phyloP scores from a whole-genome alignment of 2,329 filamentous ascomycete species.

The Clarireedia hainanense region DNA sequence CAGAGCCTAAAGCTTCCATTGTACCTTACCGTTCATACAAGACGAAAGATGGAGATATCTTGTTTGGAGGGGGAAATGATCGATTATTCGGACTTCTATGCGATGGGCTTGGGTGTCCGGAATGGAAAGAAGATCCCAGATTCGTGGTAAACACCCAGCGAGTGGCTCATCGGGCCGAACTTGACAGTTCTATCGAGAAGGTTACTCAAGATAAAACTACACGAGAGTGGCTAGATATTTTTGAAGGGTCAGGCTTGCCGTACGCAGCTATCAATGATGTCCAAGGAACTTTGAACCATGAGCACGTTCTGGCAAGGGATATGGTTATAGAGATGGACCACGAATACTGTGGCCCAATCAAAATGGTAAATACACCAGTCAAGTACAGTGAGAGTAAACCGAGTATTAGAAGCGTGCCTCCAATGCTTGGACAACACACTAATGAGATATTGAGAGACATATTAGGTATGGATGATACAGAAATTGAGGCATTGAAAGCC shows the following conservation, averaged over 20 bases:
- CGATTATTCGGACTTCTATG: slow-evolving; percentile 59
- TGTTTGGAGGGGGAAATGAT: slow-evolving; percentile 68
- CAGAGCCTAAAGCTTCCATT: slow-evolving; percentile 62
- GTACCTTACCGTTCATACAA: slow-evolving; percentile 87
- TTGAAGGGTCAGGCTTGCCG: slow-evolving; percentile 89
- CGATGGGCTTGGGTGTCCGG: slow-evolving; percentile 46
- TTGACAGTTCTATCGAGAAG: slow-evolving; percentile 73
- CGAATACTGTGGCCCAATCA: slow-evolving; percentile 72
- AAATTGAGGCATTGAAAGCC: slow-evolving; percentile 55
- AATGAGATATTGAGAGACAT: slow-evolving; percentile 62
- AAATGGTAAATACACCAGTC: slow-evolving; percentile 87
- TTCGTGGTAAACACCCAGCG: slow-evolving; percentile 55
- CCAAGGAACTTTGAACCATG: slow-evolving; percentile 72
- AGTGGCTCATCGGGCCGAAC: slow-evolving; percentile 62
- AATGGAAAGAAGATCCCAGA: slow-evolving; percentile 52
- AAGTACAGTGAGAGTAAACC: slow-evolving; percentile 85
- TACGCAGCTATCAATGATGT: slow-evolving; percentile 95
- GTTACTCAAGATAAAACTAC: slow-evolving; percentile 73
- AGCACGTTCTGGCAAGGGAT: slow-evolving; percentile 73
- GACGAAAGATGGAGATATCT: slow-evolving; percentile 61
- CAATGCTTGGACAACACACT: slow-evolving; percentile 81
- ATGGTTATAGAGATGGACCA: slow-evolving; percentile 92
- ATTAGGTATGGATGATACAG: slow-evolving; percentile 48
- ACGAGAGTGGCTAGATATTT: slow-evolving; percentile 74
- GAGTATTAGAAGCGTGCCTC: slow-evolving; percentile 68